A percentile compares a stretch with the other conserved stretches of the same genome.
Conservation (phyloP, 306 rosid species). For the Cercis canadensis region DNA sequence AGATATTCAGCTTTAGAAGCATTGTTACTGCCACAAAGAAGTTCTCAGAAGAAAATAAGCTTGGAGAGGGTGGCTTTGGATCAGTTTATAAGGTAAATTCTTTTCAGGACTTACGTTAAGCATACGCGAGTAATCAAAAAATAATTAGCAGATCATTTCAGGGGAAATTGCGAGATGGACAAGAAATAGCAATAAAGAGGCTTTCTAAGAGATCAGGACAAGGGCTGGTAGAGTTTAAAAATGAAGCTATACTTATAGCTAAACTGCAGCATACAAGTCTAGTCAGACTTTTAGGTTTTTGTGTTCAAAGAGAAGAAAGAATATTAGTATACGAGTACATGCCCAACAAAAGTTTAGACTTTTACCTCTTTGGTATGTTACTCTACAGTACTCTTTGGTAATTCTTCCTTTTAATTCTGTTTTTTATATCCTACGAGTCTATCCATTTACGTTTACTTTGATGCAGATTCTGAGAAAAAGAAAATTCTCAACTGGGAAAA, state of each 20-base stretch:
- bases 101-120: background rate
- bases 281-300: background rate
- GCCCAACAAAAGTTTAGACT: constrained; percentile 7
- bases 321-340: constrained; percentile 7
- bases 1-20: constrained; percentile 32
- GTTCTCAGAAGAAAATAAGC: constrained; percentile 34
- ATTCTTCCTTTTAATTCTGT: too few species aligned
- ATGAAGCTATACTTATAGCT: background rate
- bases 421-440: too few species aligned
- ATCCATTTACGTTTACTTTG: background rate
- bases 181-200: background rate
- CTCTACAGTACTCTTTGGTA: background rate
- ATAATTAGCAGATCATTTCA: background rate
- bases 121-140: background rate
- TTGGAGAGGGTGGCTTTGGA: constrained; percentile 42
- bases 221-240: background rate
- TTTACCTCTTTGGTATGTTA: background rate
- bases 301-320: constrained; percentile 1
- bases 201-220: background rate
- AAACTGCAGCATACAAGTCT: constrained; percentile 3
- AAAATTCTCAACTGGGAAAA: constrained; percentile 14
- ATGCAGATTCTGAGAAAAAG: constrained; percentile 12
- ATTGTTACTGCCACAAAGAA: constrained; percentile 33
- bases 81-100: constrained; percentile 34
- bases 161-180: background rate